phyloP scores from a whole-genome alignment of 2,329 filamentous ascomycete species.

The Tolypocladium tropicale region DNA sequence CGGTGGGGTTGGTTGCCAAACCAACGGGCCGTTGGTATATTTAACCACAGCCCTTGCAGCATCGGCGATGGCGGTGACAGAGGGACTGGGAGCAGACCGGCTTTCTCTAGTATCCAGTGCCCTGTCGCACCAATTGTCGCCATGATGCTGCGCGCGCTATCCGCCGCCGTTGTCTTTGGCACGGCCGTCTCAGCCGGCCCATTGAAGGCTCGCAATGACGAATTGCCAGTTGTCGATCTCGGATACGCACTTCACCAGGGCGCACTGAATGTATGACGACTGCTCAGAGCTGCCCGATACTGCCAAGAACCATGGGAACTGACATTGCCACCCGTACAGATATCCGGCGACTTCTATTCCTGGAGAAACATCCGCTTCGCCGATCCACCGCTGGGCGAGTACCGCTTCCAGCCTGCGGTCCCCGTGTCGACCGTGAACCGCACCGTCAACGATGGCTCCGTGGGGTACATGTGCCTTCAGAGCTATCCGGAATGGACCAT shows the following conservation, averaged over 20 bases:
- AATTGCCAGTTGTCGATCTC: constrained; percentile 4
- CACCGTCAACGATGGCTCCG: constrained; percentile 16
- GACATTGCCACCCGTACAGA: neutral
- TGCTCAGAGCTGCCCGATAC: neutral
- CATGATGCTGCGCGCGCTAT: neutral
- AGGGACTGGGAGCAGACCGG: neutral
- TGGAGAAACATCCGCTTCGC: constrained; percentile 27
- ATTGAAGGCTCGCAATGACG: neutral
- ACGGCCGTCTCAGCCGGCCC: neutral
- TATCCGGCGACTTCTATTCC: constrained; percentile 18
- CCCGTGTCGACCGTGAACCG: constrained; percentile 13
- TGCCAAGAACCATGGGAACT: neutral
- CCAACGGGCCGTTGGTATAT: neutral
- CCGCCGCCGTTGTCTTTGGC: neutral
- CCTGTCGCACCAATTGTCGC: neutral
- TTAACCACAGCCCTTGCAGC: neutral
- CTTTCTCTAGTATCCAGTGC: neutral
- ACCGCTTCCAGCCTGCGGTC: constrained; percentile 20
- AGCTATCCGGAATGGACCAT: constrained; percentile 10
- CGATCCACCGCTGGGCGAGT: constrained; percentile 18
- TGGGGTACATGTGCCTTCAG: constrained; percentile 13
- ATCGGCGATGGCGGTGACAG: neutral
- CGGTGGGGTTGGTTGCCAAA: neutral
- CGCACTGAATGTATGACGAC: neutral
- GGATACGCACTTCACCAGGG: constrained; percentile 7